Base-by-base conservation (phyloP, 2,329 filamentous ascomycete species). In the Keithomyces neogunnii region DNA sequence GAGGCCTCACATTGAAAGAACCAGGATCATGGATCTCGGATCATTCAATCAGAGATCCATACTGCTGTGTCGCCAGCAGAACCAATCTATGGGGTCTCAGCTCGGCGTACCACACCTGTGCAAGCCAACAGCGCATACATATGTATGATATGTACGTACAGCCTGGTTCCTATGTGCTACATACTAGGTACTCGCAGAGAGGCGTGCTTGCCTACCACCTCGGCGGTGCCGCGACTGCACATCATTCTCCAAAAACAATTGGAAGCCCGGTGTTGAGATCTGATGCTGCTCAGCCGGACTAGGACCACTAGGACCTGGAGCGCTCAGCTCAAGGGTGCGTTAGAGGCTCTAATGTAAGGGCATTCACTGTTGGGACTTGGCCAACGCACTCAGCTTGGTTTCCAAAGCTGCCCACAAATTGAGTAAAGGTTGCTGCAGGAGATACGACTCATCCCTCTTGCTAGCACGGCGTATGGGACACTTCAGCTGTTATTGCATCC, bases 1-100 rank as follows among this genome's bases (percentile, higher is more conserved):
- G 26, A n/a, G 19, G 19, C n/a, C 13, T 49, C 46, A 33, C 6
- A 35, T 46, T 46, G 44, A 33, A 5, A 29, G 29, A 13, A 40
- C 42, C 46, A 10, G 46, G 50, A 46, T 52, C 42, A 45, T 46
- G 46, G 40, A 49, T 52, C 46, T 52, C 28, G 40, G 28, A 42
- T 49, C 46, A 35, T 33, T 45, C 46, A 31, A 51, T 51, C 45
- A 48, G 32, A 49, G 42, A 52, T 49, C 40, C 33, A 52, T 19
- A 43, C 32, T 42, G 49, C 49, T 33, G 42, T 42, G 49, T 44
- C 29, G 42, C 44, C 26, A 32, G 19, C 45, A 30, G 11, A 45
- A 31, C 10, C 45, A 39, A 32, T 29, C 13, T 35, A 30, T 38
- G 13, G 46, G 30, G 46, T 42, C 30, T 46, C 50, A 49, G 46